Evolutionary conservation across 1,284 basidiomycete genomes (phyloP).

Genomic region (Malassezia sp.): DNA sequence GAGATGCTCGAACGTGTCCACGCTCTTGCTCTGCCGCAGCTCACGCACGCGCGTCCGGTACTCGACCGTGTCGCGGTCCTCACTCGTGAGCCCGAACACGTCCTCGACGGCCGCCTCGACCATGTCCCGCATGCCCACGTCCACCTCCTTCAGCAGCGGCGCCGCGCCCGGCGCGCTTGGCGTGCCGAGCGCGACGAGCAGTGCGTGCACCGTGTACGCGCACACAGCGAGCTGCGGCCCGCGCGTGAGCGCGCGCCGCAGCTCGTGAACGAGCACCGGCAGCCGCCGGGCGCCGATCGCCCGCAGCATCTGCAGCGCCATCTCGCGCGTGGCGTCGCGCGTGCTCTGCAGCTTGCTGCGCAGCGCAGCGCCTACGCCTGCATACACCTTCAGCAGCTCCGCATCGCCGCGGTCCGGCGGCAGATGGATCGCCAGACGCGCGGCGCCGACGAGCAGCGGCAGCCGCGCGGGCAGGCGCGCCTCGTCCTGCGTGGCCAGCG

Average conservation of each 20-base stretch:
- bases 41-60: conserved; percentile 67
- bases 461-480: conserved; percentile 58
- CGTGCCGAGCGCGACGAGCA: conserved; percentile 57
- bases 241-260: conserved; percentile 68
- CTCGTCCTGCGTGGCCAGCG: conserved; percentile 59
- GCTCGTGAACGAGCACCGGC: conserved; percentile 63
- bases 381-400: conserved; percentile 70
- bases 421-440: conserved; percentile 70
- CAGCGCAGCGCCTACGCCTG: conserved; percentile 72
- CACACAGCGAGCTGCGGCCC: conserved; percentile 91
- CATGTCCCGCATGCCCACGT: conserved; percentile 63
- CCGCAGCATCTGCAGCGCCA: conserved; percentile 68
- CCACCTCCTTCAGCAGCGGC: conserved; percentile 50
- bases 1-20: conserved; percentile 44
- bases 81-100: conserved; percentile 83
- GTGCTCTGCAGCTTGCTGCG: conserved; percentile 89
- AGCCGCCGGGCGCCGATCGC: conserved; percentile 66
- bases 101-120: conserved; percentile 81
- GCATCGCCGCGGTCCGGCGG: conserved; percentile 52
- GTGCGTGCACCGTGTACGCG: conserved; percentile 69
- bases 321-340: conserved; percentile 73
- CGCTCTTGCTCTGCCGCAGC: conserved; percentile 42
- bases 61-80: conserved; percentile 75
- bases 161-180: conserved; percentile 54
- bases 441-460: conserved; percentile 76